phyloP scores from a whole-genome alignment of 306 rosid genomes.

The Urtica urens region DNA sequence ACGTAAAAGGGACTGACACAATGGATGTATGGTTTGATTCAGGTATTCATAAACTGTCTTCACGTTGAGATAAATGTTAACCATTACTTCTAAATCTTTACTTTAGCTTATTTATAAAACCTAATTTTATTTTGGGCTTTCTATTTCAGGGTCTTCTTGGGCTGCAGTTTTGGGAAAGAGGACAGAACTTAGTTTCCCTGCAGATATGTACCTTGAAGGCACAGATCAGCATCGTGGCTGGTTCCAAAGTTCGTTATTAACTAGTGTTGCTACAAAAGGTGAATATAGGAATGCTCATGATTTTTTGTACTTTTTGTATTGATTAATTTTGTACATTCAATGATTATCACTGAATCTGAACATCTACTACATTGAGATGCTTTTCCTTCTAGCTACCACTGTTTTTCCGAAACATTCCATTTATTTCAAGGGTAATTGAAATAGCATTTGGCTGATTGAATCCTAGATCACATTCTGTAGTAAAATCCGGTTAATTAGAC shows the following conservation, averaged over 20 bases:
- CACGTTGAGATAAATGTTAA: not conserved
- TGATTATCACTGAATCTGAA: no score
- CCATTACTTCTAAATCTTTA: constrained; percentile 2
- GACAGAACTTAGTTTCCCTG: constrained; percentile 62
- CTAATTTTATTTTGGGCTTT: constrained; percentile 14
- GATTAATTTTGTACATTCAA: no score
- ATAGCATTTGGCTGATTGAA: no score
- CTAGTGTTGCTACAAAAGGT: constrained; percentile 92
- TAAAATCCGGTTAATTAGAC: constrained; percentile 8
- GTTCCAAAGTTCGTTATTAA: constrained; percentile 96
- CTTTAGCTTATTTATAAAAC: not conserved
- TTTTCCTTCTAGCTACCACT: no score
- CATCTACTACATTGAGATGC: no score
- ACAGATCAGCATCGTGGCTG: constrained; percentile 99
- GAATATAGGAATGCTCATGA: constrained; percentile 13
- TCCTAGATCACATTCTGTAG: no score
- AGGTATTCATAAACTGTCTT: constrained; percentile 34
- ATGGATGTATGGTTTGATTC: constrained; percentile 99
- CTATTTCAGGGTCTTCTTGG: constrained; percentile 93
- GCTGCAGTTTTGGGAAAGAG: constrained; percentile 80
- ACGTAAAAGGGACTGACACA: constrained; percentile 94
- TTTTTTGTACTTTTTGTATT: not conserved
- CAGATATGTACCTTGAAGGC: constrained; percentile 95
- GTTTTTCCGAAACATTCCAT: no score
- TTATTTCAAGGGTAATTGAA: no score